Conservation (phyloP, 202 grass and related monocot genomes). For the Carex sylvatica region DNA sequence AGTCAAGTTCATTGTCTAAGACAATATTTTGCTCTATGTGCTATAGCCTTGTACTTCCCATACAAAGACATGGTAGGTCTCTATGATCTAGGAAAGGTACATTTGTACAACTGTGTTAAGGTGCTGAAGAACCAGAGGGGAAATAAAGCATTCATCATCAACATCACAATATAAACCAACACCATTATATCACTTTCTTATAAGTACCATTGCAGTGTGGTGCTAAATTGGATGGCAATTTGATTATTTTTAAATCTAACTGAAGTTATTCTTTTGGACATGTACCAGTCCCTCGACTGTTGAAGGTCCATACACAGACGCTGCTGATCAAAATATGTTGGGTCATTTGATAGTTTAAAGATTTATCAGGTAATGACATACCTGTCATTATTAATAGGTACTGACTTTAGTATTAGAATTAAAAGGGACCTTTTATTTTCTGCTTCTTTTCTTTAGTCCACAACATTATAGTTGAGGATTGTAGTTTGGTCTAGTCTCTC, state of each 20-base stretch:
- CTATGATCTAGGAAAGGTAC: background rate
- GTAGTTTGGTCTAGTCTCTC: too few relatives aligned
- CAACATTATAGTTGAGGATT: too few relatives aligned
- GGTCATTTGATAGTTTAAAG: conserved; percentile 51
- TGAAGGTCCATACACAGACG: conserved; percentile 59
- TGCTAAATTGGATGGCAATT: too few relatives aligned
- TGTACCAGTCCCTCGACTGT: conserved; percentile 57
- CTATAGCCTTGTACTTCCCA: background rate
- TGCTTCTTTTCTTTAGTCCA: too few relatives aligned
- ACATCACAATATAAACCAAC: background rate
- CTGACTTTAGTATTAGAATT: background rate
- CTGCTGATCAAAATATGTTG: conserved; percentile 24
- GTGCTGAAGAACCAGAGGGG: background rate
- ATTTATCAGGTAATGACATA: conserved; percentile 66
- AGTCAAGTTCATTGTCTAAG: conserved; percentile 37
- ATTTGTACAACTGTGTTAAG: conserved; percentile 9
- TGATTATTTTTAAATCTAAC: too few relatives aligned
- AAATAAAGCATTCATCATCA: too few relatives aligned
- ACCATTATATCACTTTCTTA: too few relatives aligned
- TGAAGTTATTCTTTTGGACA: too few relatives aligned
- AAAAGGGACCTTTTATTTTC: too few relatives aligned
- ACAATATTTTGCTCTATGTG: background rate
- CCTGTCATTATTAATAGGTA: background rate
- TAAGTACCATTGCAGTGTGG: background rate
- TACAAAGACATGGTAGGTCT: background rate